Conservation (phyloP, 768 basidiomycete species). For the Lepiota venenata region DNA sequence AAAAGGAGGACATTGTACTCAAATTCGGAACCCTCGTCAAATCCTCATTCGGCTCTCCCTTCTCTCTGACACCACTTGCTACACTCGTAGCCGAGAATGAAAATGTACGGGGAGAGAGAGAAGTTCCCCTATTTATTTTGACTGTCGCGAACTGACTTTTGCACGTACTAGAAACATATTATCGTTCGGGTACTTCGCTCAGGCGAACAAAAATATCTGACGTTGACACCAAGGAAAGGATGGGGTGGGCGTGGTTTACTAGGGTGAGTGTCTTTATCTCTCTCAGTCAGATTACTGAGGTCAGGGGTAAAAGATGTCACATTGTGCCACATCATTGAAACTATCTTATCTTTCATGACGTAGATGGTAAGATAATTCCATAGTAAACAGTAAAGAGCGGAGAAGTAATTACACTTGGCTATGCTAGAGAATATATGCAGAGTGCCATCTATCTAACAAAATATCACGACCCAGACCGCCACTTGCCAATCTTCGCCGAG, state of each 20-base stretch:
- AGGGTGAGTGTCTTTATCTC: slow-evolving; percentile 51
- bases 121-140: neutral
- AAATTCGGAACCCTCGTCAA: slow-evolving; percentile 67
- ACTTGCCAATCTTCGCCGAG: slow-evolving; percentile 78
- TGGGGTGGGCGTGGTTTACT: slow-evolving; percentile 90
- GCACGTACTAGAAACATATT: slow-evolving; percentile 48
- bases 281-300: neutral
- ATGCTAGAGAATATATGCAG: slow-evolving; percentile 4
- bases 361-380: too few species aligned
- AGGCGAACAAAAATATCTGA: slow-evolving; percentile 41
- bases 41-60: slow-evolving; percentile 40
- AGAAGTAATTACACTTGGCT: slow-evolving; percentile 8
- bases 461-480: slow-evolving; percentile 53
- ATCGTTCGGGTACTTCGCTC: slow-evolving; percentile 55
- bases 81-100: slow-evolving; percentile 74
- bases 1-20: slow-evolving; percentile 66
- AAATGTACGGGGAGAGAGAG: slow-evolving; percentile 48
- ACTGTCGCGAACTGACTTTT: neutral
- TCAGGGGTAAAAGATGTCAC: slow-evolving; percentile 15
- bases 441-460: neutral
- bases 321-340: slow-evolving; percentile 15
- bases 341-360: slow-evolving; percentile 2
- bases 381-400: neutral
- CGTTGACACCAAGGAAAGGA: slow-evolving; percentile 64
- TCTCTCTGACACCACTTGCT: slow-evolving; percentile 63